Base-by-base conservation (phyloP, 108 stramenopile genomes). In the Nitzschia sp. region DNA sequence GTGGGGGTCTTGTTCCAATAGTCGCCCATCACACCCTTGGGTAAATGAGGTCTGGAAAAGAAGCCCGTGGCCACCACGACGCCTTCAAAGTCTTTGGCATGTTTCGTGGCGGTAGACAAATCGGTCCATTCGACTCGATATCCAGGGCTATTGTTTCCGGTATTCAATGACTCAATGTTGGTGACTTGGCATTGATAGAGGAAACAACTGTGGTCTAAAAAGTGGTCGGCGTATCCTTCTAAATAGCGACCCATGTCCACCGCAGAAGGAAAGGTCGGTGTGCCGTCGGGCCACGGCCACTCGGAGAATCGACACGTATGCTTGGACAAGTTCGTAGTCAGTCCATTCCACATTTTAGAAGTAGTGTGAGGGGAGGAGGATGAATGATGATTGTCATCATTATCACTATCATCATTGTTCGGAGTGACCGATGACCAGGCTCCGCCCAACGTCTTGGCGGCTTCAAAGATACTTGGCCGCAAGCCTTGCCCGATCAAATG, bases 41-140 rank as follows among this genome's bases (percentile, higher is more conserved):
- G 87, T 45, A 63, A 76, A 35, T 58, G 66, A 2, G 87, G 84
- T 28, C 69, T 81, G 61, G 80, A 68, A 56, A 88, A 88, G 57
- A 88, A 88, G 11, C 87, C 87, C 25, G 84, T 76, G 22, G 87
- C 82, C 17, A 88, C 65, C 22, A 88, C 80, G 1, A 88, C 84
- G 16, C 87, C 87, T 23, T 80, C 81, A 75, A 88, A 88, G 27
- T 76, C 48, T 58, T 72, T 53, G 41, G 66, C 57, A 26, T 69
- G 69, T 44, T 71, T 47, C 54, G 72, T 25, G 65, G 80, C 23
- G 2, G 45, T 59, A 1, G 47, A 44, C 48, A 65, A 23, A 53
- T 74, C 66, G 32, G 76, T 74, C 86, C 86, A 87, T 50, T 87
- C 86, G 1, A 87, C 83, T 45, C 69, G 72, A 63, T 87, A 87